phyloP scores from a whole-genome alignment of 371 early-diverging fungal species.

The Lichtheimia ramosa region DNA sequence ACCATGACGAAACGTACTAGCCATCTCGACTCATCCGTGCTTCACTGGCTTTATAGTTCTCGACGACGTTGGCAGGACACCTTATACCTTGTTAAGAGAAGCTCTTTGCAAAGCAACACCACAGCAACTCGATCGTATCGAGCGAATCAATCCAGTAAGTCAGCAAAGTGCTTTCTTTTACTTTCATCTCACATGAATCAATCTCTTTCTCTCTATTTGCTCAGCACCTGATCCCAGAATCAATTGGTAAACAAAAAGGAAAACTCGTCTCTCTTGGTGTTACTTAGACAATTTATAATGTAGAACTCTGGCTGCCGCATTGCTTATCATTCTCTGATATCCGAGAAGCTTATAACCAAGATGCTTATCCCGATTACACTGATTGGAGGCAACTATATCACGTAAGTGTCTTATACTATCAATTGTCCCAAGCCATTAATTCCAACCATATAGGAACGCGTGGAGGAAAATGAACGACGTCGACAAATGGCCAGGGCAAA shows the following conservation, averaged over 20 bases:
- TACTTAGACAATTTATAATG: neutral
- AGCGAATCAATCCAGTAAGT: constrained; percentile 42
- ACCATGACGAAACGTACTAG: neutral
- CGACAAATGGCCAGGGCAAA: constrained; percentile 32
- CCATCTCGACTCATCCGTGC: neutral
- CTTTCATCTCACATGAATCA: neutral
- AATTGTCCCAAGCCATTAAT: neutral
- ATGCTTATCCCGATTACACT: constrained; percentile 24
- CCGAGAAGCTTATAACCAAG: constrained; percentile 30
- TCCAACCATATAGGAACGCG: constrained; percentile 22
- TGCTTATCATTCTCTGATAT: constrained; percentile 33
- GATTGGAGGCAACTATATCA: constrained; percentile 37
- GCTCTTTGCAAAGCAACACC: constrained; percentile 36
- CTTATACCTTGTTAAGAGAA: constrained; percentile 29
- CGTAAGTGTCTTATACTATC: constrained; percentile 15
- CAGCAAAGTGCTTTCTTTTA: neutral
- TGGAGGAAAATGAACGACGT: constrained; percentile 32
- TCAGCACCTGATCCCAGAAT: constrained; percentile 35
- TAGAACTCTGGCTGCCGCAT: constrained; percentile 45
- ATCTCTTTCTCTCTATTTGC: no score
- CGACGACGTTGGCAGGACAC: constrained; percentile 34
- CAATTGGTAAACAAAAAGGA: constrained; percentile 27
- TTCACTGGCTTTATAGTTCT: constrained; percentile 19
- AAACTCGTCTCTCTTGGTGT: neutral
- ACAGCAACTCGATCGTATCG: constrained; percentile 42